These are phyloP conservation scores for Blastobotrys raffinosifermentans DNA, from an alignment of 1,139 yeast species.

Conservation along the genomic window DNA sequence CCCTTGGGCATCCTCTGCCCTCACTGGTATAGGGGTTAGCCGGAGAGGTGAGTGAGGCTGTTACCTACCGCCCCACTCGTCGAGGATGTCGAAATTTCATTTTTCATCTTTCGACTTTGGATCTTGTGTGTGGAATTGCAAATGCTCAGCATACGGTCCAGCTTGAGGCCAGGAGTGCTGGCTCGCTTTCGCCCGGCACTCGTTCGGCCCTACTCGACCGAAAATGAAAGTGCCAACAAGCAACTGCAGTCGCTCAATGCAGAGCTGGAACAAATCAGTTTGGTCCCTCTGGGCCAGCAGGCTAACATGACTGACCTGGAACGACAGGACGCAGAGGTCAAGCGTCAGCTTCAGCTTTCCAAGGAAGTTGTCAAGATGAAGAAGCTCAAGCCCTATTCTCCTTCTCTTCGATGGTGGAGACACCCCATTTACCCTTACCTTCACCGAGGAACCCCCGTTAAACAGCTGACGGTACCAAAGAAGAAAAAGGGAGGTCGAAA, in stretches of 20 bases:
- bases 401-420: conserved; percentile 85
- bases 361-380: conserved; percentile 67
- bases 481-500: conserved; percentile 86
- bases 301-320: conserved; percentile 59
- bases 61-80: no score
- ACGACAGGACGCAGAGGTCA: conserved; percentile 65
- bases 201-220: no score
- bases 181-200: no score
- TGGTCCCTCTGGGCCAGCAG: conserved; percentile 27
- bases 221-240: conserved; percentile 5
- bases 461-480: conserved; percentile 67
- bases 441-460: conserved; percentile 77
- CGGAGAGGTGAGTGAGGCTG: no score
- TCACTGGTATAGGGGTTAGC: no score
- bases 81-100: no score
- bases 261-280: conserved; percentile 12
- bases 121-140: no score
- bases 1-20: no score
- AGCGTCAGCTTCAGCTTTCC: conserved; percentile 67
- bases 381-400: conserved; percentile 73
- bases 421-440: conserved; percentile 83
- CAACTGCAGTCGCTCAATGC: no score
- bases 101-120: no score
- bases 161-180: no score
- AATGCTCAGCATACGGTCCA: no score